phyloP scores from a whole-genome alignment of 768 basidiomycete genomes.

The Amanita inopinata region DNA sequence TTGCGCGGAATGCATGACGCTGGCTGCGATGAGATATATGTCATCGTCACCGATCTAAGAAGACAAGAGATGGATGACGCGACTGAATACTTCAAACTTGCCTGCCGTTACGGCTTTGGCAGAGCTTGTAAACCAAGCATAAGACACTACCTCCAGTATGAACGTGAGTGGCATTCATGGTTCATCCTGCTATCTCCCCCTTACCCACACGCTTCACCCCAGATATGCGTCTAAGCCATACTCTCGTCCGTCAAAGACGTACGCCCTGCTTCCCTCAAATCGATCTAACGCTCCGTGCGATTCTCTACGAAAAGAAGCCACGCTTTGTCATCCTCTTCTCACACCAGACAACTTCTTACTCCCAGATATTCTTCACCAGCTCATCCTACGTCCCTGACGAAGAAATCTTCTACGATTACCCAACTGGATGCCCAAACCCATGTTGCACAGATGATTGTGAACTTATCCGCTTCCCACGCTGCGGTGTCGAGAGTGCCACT shows the following conservation, averaged over 20 bases:
- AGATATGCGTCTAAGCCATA: conserved; percentile 64
- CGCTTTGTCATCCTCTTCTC: conserved; percentile 74
- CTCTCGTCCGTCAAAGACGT: conserved; percentile 57
- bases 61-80: conserved; percentile 75
- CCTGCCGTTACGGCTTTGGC: conserved; percentile 55
- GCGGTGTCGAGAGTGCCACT: conserved; percentile 49
- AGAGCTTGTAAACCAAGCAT: conserved; percentile 56
- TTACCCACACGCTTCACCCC: background rate
- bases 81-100: conserved; percentile 70
- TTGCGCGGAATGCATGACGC: conserved; percentile 74
- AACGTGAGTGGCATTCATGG: conserved; percentile 40
- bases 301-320: conserved; percentile 66
- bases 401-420: conserved; percentile 69
- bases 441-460: conserved; percentile 77
- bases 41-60: conserved; percentile 74
- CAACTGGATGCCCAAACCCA: conserved; percentile 70
- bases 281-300: conserved; percentile 67
- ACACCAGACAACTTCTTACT: conserved; percentile 72
- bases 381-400: conserved; percentile 59
- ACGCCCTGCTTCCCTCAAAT: conserved; percentile 78
- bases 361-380: conserved; percentile 74
- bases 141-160: conserved; percentile 56
- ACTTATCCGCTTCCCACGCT: conserved; percentile 70
- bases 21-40: conserved; percentile 69
- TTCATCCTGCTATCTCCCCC: conserved; percentile 8